Evolutionary conservation across 257 asterid genomes (phyloP), one percentile per base, ranked within the genome.

Genomic region (Salvia miltiorrhiza): DNA sequence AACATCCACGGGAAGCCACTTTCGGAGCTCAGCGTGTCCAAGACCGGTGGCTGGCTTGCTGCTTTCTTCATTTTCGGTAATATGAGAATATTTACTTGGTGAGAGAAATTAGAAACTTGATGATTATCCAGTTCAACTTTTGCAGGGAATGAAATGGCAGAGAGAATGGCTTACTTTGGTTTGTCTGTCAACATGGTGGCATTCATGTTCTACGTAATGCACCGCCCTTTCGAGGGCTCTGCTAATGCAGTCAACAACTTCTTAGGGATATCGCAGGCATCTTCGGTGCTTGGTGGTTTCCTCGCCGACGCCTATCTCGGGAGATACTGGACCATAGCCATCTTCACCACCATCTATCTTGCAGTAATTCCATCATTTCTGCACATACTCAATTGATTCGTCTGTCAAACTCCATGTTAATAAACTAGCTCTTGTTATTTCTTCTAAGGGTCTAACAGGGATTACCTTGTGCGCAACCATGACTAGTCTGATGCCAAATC

Each of bases 121-220:
- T 9, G 23, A 54, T 59, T 30, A 30, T 30, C 4, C 4, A 32
- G 23, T 26, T 33, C 9, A 4, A 17, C 37, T 14, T 54, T 14
- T 39, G n/a, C 86, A 88, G 96, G 98, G 71, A 93, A 93, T 69
- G 98, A 93, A 80, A 93, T 93, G 96, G 97, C 98, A 5, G 98
- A 93, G 83, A 88, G 98, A 76, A 93, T 93, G 97, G 97, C 98
- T 47, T 93, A 93, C 73, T 93, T 88, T 71, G 98, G 98, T 21
- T 88, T 93, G 13, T 93, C 98, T 2, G 98, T 93, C 23, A 93
- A 93, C 84, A 93, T 88, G 98, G 98, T 93, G 73, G 97, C 96
- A 0, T 93, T 90, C 64, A 90, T 90, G 98, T 88, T 93, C 94
- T 90, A 90, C 61, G 79, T 93, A 4, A 93, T 93, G 98, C 98